Base-by-base conservation (phyloP, 2,329 filamentous ascomycete genomes). In the Drechslerella stenobrocha region DNA sequence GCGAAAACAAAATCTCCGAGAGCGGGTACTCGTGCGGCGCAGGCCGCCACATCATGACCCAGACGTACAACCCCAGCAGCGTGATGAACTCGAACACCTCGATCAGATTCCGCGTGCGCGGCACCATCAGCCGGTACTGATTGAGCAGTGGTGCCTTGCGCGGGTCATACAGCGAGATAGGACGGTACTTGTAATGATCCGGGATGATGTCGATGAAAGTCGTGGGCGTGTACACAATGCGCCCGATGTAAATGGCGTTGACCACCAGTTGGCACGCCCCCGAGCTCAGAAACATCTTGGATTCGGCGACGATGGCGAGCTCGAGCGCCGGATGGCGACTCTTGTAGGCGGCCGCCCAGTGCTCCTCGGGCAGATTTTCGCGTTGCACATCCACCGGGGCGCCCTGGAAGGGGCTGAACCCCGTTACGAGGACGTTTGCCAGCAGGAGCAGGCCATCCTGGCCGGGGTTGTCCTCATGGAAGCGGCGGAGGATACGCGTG, bases 341-440 rank as follows among this genome's bases (percentile, higher is more conserved):
- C 26, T 58, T 58, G 61, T 80, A 77, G 32, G 77, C 78, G 77
- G 79, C 81, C 1, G 79, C 77, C 79, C 42, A 78, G 35, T 78
- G 79, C 22, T 78, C 75, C 70, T 81, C 79, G 7, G 55, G 63
- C 7, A 67, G 34, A 26, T 82, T 83, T 71, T 87, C 81, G 13
- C 80, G 78, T 32, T 83, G 80, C 37, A 91, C 81, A 57, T 87
- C 81, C 0, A 80, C 77, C 0, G 89, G 89, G 0, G 88, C 88
- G 71, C 89, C 89, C 76, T 93, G 89, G 72, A 93, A 93, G 1
- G 89, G 89, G 73, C 90, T 87, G 73, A 95, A 93, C 11, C 88
- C 87, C 13, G 88, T 87, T 11, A 95, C 87, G 18, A 93, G 82
- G 28, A 93, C 87, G 72, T 91, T 88, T 3, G 89, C 84, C 3